Evolutionary conservation across 139 green algal species (phyloP), one percentile per base, ranked within the genome.

Genomic region (Auxenochlorella protothecoides): DNA sequence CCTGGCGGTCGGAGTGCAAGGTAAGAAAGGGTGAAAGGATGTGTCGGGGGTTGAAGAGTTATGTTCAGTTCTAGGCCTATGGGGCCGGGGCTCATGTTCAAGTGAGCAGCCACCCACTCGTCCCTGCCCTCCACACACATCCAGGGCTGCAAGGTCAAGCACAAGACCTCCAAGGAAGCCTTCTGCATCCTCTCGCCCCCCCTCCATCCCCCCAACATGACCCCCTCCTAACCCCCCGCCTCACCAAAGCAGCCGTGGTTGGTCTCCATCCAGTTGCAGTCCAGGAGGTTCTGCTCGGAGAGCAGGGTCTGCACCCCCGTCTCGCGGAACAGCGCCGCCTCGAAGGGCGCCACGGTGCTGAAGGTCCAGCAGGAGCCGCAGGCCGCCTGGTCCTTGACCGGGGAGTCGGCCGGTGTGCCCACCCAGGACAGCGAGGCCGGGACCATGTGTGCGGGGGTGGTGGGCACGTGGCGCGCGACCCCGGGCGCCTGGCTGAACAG

Each of bases 301-400:
- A 89, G 72, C 66, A 86, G 68, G 69, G 73, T 66, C 74, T 81
- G 80, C 60, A 71, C 75, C 52, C 80, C 84, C 2, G 78, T 85
- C 63, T 65, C 59, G 4, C 78, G 72, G 67, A 59, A 85, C 65
- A 79, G 78, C 1, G 83, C 83, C 6, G 81, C 63, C 69, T 88
- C 83, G 4, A 88, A 55, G 11, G 83, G 69, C 2, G 64, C 83
- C 3, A 83, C 69, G 2, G 81, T 65, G 14, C 75, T 78, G 66
- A 89, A 89, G 0, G 84, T 74, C 79, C 79, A 86, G 77, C 80
- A 88, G 8, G 69, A 79, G 5, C 84, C 84, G 72, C 85, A 89
- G 8, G 76, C 74, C 0, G 78, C 79, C 76, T 89, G 85, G 68
- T 89, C 81, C 72, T 89, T 89, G 66, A 88, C 80, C 5, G 85